Base-by-base conservation (phyloP, 306 rosid species). In the Medicago ruthenica region DNA sequence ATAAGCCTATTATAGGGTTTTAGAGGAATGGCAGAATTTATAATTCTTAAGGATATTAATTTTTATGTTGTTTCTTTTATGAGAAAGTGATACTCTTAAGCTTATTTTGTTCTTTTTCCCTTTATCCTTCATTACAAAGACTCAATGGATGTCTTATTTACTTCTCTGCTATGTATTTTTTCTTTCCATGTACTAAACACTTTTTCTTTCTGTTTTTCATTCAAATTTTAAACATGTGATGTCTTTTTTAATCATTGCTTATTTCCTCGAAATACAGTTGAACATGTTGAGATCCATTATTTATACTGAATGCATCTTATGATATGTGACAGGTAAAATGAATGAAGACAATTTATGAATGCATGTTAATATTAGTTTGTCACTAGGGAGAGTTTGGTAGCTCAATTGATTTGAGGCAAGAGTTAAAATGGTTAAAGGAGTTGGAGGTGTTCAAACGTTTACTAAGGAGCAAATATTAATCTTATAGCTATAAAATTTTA, bases 261-360 rank as follows among this genome's bases (percentile, higher is more conserved):
- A 5, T 61, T 34, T 31, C 20, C 37, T 14, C 42, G 34, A 61
- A 61, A 31, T 74, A 31, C 87, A 84, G 75, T 89, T 10, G 55
- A 87, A 47, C 87, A 86, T 75, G 76, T 93, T 15, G 84, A 87
- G 83, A 87, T 96, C 14, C 93, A 51, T 59, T 90, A 86, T 90
- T 91, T 88, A 89, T 90, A 81, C 86, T 90, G 59, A 93, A 93
- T 55, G 90, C 92, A n/a, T 93, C 98, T 64, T 93, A 90, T 79
- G 98, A 93, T 34, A 34, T 34, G 37, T 34, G 37, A 34, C 7
- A 34, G 37, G 37, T 34, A 34, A 34, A 4, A 34, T 5, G 37
- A 27, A 27, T 27, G 31, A 27, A 27, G 31, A 27, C 31, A 27
- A 27, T 27, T 27, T 27, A 4, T 27, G 31, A 27, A 27, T 27